phyloP scores from a whole-genome alignment of 331 rosid species.

The Pyracantha coccinea region DNA sequence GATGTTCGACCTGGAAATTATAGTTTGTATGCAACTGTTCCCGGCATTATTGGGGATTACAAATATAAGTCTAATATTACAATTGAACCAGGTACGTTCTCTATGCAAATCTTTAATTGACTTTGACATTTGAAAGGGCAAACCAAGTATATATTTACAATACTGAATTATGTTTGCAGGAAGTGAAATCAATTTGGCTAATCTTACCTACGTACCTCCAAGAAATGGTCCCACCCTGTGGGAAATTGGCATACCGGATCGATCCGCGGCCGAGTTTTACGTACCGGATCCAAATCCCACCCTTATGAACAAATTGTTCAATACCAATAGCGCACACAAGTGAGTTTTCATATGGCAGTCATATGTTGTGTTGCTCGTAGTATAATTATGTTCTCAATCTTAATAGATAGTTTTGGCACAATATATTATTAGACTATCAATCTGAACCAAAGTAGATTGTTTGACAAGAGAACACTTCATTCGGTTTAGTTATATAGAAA shows the following conservation, averaged over 20 bases:
- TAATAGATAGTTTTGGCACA: too few species aligned
- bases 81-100: constrained; percentile 34
- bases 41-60: constrained; percentile 73
- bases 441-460: too few species aligned
- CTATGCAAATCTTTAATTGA: too few species aligned
- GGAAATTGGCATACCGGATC: constrained; percentile 91
- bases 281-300: constrained; percentile 47
- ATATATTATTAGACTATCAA: neutral
- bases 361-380: too few species aligned
- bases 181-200: constrained; percentile 13
- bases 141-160: neutral
- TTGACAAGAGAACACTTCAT: neutral
- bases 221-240: constrained; percentile 76
- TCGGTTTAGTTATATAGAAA: too few species aligned
- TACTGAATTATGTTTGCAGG: constrained; percentile 27
- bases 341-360: neutral
- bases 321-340: constrained; percentile 8
- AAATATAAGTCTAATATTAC: constrained; percentile 24
- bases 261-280: constrained; percentile 55
- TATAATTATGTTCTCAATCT: too few species aligned
- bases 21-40: constrained; percentile 73
- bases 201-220: constrained; percentile 50
- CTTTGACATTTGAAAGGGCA: too few species aligned
- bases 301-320: constrained; percentile 31
- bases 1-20: constrained; percentile 59